phyloP scores from a whole-genome alignment of 2,329 filamentous ascomycete species.

The Chlorencoelia australis region DNA sequence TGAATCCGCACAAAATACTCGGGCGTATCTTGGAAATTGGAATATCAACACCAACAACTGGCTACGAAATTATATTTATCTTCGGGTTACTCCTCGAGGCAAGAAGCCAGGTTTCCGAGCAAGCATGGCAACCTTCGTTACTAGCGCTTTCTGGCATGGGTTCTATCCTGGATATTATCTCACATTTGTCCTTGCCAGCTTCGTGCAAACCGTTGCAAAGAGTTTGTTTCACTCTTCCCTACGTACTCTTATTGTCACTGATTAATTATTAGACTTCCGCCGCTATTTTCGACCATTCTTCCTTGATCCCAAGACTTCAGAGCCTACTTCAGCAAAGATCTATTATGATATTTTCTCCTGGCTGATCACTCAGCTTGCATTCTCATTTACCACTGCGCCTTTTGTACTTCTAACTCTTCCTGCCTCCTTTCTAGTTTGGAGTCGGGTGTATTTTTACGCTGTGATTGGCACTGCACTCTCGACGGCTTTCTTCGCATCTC shows the following conservation, averaged over 20 bases:
- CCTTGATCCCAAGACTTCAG: constrained; percentile 63
- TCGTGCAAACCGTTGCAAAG: constrained; percentile 89
- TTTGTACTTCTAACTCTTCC: constrained; percentile 73
- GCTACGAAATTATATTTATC: constrained; percentile 91
- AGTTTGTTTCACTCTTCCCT: constrained; percentile 45
- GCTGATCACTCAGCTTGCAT: constrained; percentile 67
- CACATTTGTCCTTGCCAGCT: constrained; percentile 77
- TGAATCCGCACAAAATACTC: constrained; percentile 86
- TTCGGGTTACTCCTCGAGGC: constrained; percentile 87
- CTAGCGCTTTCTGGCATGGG: constrained; percentile 94
- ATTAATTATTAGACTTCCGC: constrained; percentile 58
- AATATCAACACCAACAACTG: constrained; percentile 99
- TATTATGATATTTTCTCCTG: constrained; percentile 79
- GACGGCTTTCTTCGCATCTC: constrained; percentile 70
- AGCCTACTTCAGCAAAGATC: constrained; percentile 60
- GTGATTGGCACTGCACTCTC: constrained; percentile 55
- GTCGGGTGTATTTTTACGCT: constrained; percentile 80
- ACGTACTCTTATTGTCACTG: background rate
- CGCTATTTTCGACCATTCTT: constrained; percentile 89
- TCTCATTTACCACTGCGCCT: constrained; percentile 73
- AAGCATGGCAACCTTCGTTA: constrained; percentile 85
- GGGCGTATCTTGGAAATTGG: constrained; percentile 84
- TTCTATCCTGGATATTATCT: constrained; percentile 97
- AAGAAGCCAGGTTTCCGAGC: constrained; percentile 96
- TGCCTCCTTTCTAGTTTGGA: constrained; percentile 67